These are phyloP conservation scores for Colletotrichum musae DNA, from an alignment of 2,329 filamentous ascomycete genomes.

Conservation along the genomic window DNA sequence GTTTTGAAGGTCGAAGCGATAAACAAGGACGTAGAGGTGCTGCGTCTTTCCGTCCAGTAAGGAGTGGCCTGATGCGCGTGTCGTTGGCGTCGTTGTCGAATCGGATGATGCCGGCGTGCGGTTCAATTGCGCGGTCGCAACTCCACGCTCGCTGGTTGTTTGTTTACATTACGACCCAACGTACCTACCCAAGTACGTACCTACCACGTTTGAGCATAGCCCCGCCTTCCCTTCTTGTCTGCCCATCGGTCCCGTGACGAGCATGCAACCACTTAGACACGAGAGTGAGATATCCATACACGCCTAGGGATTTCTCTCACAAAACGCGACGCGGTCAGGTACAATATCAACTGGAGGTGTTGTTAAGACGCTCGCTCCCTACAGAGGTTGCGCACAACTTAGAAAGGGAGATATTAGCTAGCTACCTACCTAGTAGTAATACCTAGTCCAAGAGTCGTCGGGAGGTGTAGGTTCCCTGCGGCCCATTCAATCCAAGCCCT, in stretches of 20 bases:
- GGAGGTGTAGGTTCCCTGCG: conserved; percentile 17
- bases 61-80: conserved; percentile 2
- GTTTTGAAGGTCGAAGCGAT: conserved; percentile 6
- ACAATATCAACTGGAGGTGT: background rate
- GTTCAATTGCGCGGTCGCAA: conserved; percentile 3
- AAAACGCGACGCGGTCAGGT: conserved; percentile 9
- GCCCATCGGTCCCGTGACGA: conserved; percentile 29
- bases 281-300: background rate
- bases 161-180: conserved; percentile 28
- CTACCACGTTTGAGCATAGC: background rate
- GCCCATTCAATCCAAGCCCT: background rate
- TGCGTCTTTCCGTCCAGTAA: background rate
- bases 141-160: conserved; percentile 22
- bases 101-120: conserved; percentile 27
- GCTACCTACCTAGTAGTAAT: background rate
- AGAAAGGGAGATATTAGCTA: background rate
- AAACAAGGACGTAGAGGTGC: conserved; percentile 1
- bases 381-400: conserved; percentile 2
- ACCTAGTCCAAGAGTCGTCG: background rate
- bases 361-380: no score
- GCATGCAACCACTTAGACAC: conserved; percentile 40
- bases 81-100: conserved; percentile 26
- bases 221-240: conserved; percentile 38
- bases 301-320: conserved; percentile 16
- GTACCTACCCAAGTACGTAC: background rate